These are phyloP conservation scores for Ganoderma sinense DNA, from an alignment of 1,284 basidiomycete genomes.

Conservation along the genomic window DNA sequence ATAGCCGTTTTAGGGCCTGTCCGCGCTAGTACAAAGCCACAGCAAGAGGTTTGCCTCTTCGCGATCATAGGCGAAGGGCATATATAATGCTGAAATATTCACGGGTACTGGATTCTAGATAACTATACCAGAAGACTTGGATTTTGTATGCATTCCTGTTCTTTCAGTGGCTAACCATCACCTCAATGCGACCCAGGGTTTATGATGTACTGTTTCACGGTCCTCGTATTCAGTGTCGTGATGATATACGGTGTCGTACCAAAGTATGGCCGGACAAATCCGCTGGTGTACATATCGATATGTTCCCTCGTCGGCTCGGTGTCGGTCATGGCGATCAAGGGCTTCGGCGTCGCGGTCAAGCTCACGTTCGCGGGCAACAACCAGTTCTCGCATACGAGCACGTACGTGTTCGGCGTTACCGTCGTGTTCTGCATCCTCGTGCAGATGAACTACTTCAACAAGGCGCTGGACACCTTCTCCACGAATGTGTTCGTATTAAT, in stretches of 20 bases:
- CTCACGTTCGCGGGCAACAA: slow-evolving; percentile 95
- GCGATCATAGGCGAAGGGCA: background rate
- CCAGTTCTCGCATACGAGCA: slow-evolving; percentile 94
- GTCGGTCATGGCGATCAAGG: slow-evolving; percentile 95
- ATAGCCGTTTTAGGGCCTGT: background rate
- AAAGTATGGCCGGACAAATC: slow-evolving; percentile 86
- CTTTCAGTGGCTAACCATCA: background rate
- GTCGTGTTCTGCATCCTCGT: slow-evolving; percentile 90
- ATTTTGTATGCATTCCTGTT: background rate
- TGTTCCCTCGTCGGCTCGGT: slow-evolving; percentile 91
- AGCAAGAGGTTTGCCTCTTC: background rate
- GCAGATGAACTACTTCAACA: slow-evolving; percentile 99
- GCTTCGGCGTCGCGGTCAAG: slow-evolving; percentile 96
- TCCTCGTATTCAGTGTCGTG: slow-evolving; percentile 82
- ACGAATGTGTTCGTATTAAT: slow-evolving; percentile 82
- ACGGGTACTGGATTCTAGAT: background rate
- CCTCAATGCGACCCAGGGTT: slow-evolving; percentile 64
- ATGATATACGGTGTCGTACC: slow-evolving; percentile 93
- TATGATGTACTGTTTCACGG: slow-evolving; percentile 87
- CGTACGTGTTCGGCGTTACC: slow-evolving; percentile 92
- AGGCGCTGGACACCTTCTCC: slow-evolving; percentile 96
- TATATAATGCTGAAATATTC: background rate
- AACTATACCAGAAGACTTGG: background rate
- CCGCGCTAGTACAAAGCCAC: background rate
- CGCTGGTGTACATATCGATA: slow-evolving; percentile 93